These are phyloP conservation scores for Lactarius tabidus DNA, from an alignment of 768 basidiomycete genomes.

Conservation along the genomic window DNA sequence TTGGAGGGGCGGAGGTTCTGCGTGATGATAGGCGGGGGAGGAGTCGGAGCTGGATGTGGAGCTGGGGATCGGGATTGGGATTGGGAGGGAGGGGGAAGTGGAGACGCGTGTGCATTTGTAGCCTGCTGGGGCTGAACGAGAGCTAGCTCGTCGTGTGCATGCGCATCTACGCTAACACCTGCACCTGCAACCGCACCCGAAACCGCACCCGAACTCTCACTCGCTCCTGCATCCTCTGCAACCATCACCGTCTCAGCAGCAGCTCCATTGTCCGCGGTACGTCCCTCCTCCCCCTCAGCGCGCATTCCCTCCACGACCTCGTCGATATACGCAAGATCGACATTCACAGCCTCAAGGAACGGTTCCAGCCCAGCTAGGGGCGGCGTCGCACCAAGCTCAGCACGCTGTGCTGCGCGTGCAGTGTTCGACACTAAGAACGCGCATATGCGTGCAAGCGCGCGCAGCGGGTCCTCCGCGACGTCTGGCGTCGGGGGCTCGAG, in stretches of 20 bases:
- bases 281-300: neutral
- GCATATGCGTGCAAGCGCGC: constrained; percentile 10
- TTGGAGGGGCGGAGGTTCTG: neutral
- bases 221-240: neutral
- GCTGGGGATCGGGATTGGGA: neutral
- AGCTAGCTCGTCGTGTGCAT: constrained; percentile 9
- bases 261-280: neutral
- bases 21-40: neutral
- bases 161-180: neutral
- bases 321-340: constrained; percentile 10
- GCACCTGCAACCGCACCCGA: neutral
- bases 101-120: neutral
- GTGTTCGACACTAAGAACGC: constrained; percentile 7
- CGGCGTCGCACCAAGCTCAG: constrained; percentile 8
- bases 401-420: constrained; percentile 6
- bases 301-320: neutral
- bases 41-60: neutral
- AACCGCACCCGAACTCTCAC: neutral
- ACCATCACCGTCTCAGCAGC: neutral
- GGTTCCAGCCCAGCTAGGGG: constrained; percentile 14
- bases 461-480: constrained; percentile 17
- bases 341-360: constrained; percentile 5
- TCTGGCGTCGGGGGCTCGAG: constrained; percentile 19
- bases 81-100: neutral
- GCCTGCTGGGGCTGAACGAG: constrained; percentile 6